phyloP scores from a whole-genome alignment of 2,329 filamentous ascomycete genomes.

The Pseudogymnoascus sp. region DNA sequence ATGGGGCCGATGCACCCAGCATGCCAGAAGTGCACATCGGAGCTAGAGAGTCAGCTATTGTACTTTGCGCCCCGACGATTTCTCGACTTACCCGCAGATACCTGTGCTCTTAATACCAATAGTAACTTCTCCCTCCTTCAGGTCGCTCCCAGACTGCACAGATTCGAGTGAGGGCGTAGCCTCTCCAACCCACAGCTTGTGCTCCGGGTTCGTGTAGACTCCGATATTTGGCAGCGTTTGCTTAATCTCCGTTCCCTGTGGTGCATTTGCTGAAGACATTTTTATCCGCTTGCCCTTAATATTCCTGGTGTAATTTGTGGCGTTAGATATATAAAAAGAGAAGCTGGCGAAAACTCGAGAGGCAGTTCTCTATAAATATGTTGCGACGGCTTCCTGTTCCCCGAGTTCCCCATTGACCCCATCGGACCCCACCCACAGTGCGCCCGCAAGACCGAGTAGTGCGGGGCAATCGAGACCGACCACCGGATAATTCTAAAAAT shows the following conservation, averaged over 20 bases:
- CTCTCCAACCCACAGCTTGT: conserved; percentile 82
- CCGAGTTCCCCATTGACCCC: neutral
- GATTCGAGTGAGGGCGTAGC: conserved; percentile 69
- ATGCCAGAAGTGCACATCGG: conserved; percentile 96
- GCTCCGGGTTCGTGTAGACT: conserved; percentile 88
- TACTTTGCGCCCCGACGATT: neutral
- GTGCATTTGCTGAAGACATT: conserved; percentile 11
- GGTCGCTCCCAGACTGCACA: conserved; percentile 56
- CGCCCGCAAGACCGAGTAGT: neutral
- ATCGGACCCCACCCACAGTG: neutral
- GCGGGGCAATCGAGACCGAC: neutral
- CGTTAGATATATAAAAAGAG: neutral
- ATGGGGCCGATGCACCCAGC: conserved; percentile 91
- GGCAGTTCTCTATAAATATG: neutral
- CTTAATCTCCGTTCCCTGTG: conserved; percentile 26
- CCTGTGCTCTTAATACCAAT: conserved; percentile 88
- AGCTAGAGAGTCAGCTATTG: conserved; percentile 42
- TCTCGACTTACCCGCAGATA: conserved; percentile 69
- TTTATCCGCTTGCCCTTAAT: neutral
- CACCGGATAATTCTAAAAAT: neutral
- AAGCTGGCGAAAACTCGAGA: neutral
- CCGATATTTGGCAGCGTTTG: conserved; percentile 80
- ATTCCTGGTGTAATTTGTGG: neutral
- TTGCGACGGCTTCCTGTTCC: neutral
- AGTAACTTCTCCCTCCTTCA: conserved; percentile 78